Percentiles rank a stretch among this genome's conserved stretches.
Conservation (phyloP, 192 early-diverging fungal genomes). For the Coemansia sp. region DNA sequence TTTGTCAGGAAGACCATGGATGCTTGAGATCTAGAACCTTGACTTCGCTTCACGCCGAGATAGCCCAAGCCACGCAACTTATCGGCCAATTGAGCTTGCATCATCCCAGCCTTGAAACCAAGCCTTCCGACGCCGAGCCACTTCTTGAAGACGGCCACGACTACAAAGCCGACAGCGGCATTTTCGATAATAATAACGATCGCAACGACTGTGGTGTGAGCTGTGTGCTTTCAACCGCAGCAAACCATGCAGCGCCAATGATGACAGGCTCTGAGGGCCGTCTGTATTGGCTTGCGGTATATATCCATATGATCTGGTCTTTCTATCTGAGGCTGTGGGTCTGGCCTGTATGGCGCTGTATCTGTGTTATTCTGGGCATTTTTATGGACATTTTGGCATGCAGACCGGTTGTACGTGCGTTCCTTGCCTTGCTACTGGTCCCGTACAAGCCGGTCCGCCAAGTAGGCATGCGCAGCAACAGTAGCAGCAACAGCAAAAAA, state of each 20-base stretch:
- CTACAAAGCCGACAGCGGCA: conserved; percentile 2
- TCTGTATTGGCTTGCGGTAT: conserved; percentile 38
- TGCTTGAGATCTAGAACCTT: background rate
- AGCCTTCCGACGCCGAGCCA: background rate
- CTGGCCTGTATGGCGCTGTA: conserved; percentile 21
- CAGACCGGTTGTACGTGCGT: conserved; percentile 15
- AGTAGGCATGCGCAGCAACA: too few species aligned
- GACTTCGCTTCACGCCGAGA: conserved; percentile 26
- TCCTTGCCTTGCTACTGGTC: conserved; percentile 8
- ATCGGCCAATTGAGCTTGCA: conserved; percentile 3
- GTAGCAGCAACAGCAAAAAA: background rate
- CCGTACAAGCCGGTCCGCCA: background rate
- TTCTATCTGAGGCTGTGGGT: conserved; percentile 29
- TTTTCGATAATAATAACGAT: background rate
- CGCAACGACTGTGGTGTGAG: background rate
- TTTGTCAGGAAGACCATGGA: background rate
- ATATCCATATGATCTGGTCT: conserved; percentile 38
- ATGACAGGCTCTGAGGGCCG: background rate
- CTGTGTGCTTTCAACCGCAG: conserved; percentile 6
- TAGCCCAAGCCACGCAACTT: conserved; percentile 29
- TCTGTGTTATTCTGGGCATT: conserved; percentile 5
- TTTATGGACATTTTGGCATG: conserved; percentile 19
- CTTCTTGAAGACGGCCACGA: background rate
- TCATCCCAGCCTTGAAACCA: background rate
- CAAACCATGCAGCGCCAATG: too few species aligned